These are phyloP conservation scores for Moringa oleifera DNA, from an alignment of 345 rosid species.

Conservation along the genomic window DNA sequence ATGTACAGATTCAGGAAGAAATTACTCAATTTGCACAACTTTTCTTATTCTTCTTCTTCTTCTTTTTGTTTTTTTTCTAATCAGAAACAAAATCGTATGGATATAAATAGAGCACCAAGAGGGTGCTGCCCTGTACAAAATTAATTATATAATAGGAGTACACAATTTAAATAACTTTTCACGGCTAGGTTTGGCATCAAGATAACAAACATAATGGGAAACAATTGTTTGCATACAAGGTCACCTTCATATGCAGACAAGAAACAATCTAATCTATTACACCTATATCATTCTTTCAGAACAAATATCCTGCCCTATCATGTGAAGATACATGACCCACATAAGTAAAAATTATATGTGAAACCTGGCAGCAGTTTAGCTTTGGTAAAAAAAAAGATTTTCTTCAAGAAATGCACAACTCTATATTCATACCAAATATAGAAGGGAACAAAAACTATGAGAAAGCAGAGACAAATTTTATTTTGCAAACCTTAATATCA, in stretches of 20 bases:
- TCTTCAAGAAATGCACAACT: background rate
- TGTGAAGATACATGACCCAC: background rate
- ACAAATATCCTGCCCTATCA: background rate
- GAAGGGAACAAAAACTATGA: background rate
- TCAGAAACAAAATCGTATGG: too few species aligned
- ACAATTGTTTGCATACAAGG: background rate
- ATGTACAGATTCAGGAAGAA: too few species aligned
- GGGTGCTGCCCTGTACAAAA: too few species aligned
- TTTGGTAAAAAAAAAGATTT: too few species aligned
- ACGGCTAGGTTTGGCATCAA: too few species aligned
- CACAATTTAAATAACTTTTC: too few species aligned
- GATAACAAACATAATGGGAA: background rate
- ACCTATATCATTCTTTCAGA: background rate
- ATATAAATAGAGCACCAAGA: too few species aligned
- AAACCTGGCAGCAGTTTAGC: background rate
- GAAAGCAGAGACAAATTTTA: background rate
- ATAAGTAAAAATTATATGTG: background rate
- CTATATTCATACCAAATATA: too few species aligned
- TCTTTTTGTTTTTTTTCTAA: too few species aligned
- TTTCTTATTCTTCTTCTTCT: too few species aligned
- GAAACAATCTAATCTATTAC: background rate
- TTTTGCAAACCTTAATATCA: conserved; percentile 67
- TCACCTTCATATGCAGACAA: background rate
- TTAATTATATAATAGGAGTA: too few species aligned
- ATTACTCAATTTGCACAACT: too few species aligned